A percentile compares a stretch with the other conserved stretches of the same genome.
These are phyloP conservation scores for Priceomyces fermenticarens DNA, from an alignment of 805 yeast genomes.

Conservation along the genomic window DNA sequence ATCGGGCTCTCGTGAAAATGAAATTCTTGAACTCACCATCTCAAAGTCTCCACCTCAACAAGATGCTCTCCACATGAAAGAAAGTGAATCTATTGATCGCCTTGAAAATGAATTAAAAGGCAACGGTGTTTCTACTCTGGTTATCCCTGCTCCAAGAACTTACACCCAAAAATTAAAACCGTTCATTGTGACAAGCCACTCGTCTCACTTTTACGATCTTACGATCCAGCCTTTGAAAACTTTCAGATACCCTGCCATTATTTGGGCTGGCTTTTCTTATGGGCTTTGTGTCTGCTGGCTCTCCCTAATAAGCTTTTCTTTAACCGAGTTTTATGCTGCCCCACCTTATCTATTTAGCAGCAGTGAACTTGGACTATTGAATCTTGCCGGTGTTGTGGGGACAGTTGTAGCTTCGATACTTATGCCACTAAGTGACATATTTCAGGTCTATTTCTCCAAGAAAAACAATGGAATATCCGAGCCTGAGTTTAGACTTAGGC, in stretches of 20 bases:
- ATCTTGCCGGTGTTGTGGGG: slow-evolving; percentile 43
- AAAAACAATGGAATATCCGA: slow-evolving; percentile 42
- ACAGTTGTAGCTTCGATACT: slow-evolving; percentile 35
- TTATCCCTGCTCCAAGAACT: slow-evolving; percentile 22
- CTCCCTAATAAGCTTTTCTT: slow-evolving; percentile 44
- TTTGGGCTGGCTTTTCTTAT: slow-evolving; percentile 48
- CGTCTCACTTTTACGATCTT: slow-evolving; percentile 12
- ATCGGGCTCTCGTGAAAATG: slow-evolving; percentile 11
- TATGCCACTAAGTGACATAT: slow-evolving; percentile 41
- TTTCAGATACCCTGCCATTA: slow-evolving; percentile 41
- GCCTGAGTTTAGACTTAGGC: slow-evolving; percentile 47
- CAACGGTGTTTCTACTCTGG: not conserved
- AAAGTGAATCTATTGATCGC: no score
- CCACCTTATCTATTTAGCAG: slow-evolving; percentile 40
- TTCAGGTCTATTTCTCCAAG: slow-evolving; percentile 28
- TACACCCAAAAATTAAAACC: slow-evolving; percentile 36
- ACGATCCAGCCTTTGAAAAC: slow-evolving; percentile 32
- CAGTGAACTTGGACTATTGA: slow-evolving; percentile 39
- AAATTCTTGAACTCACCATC: slow-evolving; percentile 14
- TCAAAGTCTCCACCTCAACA: slow-evolving; percentile 12
- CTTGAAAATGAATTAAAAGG: not conserved
- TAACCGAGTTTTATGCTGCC: slow-evolving; percentile 32
- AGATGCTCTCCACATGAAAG: not conserved
- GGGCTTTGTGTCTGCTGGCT: slow-evolving; percentile 53
- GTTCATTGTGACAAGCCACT: slow-evolving; percentile 34